Evolutionary conservation across 2,329 filamentous ascomycete genomes (phyloP).

Genomic region (Phialophora chinensis): DNA sequence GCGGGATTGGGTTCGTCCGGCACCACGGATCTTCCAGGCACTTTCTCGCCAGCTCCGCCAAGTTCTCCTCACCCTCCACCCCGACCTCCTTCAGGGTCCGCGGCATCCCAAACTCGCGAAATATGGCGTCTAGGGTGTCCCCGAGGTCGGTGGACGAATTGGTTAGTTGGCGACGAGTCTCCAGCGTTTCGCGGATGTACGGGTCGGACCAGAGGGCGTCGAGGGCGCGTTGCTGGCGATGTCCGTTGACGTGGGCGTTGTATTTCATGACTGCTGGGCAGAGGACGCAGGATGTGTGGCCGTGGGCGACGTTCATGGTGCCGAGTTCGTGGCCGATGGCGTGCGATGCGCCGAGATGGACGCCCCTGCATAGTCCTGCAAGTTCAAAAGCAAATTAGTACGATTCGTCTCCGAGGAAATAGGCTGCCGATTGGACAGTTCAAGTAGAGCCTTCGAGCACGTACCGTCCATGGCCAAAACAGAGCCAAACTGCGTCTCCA

Average conservation of each 20-base stretch:
- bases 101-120: constrained; percentile 34
- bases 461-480: constrained; percentile 24
- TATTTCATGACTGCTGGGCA: constrained; percentile 26
- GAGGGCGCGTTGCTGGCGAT: constrained; percentile 24
- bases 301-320: constrained; percentile 26
- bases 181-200: constrained; percentile 27
- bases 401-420: no score
- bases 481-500: constrained; percentile 40
- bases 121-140: constrained; percentile 29
- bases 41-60: constrained; percentile 25
- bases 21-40: constrained; percentile 25
- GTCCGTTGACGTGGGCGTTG: constrained; percentile 22
- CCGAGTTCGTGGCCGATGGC: constrained; percentile 25
- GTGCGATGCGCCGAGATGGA: constrained; percentile 24
- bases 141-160: constrained; percentile 27
- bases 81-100: constrained; percentile 31
- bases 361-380: constrained; percentile 21
- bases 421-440: no score
- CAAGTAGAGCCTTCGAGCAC: neutral
- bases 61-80: constrained; percentile 26
- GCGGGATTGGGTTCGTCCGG: constrained; percentile 10
- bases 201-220: constrained; percentile 26
- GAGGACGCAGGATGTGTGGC: constrained; percentile 24
- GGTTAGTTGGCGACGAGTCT: constrained; percentile 12
- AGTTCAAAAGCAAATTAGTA: no score